phyloP scores from a whole-genome alignment of 441 rosid genomes.

The Bruguiera hainesii region DNA sequence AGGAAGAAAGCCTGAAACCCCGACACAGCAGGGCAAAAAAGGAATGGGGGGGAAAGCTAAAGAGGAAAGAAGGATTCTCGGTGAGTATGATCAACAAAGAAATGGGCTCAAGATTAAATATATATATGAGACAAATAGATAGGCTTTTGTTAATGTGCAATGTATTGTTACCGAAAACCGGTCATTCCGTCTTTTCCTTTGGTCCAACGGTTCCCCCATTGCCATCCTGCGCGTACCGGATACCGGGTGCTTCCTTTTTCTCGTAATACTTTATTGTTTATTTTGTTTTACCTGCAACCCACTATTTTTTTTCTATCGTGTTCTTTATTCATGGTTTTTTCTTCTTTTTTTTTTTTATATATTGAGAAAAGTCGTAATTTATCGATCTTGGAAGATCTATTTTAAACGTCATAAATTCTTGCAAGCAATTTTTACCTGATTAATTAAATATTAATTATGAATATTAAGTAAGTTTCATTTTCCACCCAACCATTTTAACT shows the following conservation, averaged over 20 bases:
- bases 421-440: too few species aligned
- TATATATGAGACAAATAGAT: slow-evolving; percentile 26
- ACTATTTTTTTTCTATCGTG: neutral
- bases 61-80: neutral
- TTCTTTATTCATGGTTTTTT: neutral
- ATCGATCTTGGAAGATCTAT: neutral
- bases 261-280: neutral
- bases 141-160: slow-evolving; percentile 36
- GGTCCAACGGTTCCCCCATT: slow-evolving; percentile 19
- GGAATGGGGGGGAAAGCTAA: slow-evolving; percentile 19
- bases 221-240: slow-evolving; percentile 15
- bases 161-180: slow-evolving; percentile 41
- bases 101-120: neutral
- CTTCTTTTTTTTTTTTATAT: neutral
- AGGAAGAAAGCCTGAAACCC: slow-evolving; percentile 35
- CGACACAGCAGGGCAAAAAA: slow-evolving; percentile 44
- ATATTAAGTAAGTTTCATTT: too few species aligned
- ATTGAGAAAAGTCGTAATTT: too few species aligned
- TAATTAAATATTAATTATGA: too few species aligned
- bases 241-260: neutral
- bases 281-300: neutral
- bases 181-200: slow-evolving; percentile 12
- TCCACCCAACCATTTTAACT: too few species aligned
- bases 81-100: neutral
- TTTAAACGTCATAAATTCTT: neutral